These are phyloP conservation scores for Tetrapisispora fleetii DNA, from an alignment of 805 yeast species.

Conservation along the genomic window DNA sequence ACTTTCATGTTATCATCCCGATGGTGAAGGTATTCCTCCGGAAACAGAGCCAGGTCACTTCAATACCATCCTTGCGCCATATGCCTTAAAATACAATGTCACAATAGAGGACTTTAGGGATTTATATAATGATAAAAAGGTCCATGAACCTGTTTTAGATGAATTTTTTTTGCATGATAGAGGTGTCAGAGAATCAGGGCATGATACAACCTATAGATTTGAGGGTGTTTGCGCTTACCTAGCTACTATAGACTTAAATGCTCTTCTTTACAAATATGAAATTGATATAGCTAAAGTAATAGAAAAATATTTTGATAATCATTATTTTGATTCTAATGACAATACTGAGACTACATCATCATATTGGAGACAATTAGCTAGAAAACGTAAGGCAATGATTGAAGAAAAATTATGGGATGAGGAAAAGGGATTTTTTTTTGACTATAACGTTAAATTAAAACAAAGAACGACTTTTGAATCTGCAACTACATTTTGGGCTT, in stretches of 20 bases:
- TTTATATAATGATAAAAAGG: constrained; percentile 54
- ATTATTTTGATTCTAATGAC: constrained; percentile 33
- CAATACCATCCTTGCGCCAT: constrained; percentile 57
- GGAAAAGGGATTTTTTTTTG: constrained; percentile 66
- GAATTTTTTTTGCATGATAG: constrained; percentile 85
- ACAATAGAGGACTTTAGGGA: constrained; percentile 54
- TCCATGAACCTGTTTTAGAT: constrained; percentile 74
- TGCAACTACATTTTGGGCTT: constrained; percentile 86
- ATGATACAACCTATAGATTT: constrained; percentile 83
- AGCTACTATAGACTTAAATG: constrained; percentile 84
- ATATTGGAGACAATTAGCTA: constrained; percentile 57
- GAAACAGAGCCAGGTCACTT: constrained; percentile 92
- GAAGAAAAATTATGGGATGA: constrained; percentile 79
- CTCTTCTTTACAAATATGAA: constrained; percentile 83
- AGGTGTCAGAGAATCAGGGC: constrained; percentile 94
- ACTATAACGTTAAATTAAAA: constrained; percentile 57
- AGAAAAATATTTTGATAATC: constrained; percentile 43
- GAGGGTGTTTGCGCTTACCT: constrained; percentile 84
- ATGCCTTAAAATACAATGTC: constrained; percentile 50
- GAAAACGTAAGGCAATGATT: constrained; percentile 42
- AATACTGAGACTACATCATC: constrained; percentile 36
- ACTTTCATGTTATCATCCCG: constrained; percentile 81
- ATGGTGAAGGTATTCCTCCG: constrained; percentile 90
- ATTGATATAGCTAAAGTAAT: constrained; percentile 65
- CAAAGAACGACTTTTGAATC: constrained; percentile 61